phyloP scores from a whole-genome alignment of 495 filamentous ascomycete species.

The Wilcoxina mikolae region DNA sequence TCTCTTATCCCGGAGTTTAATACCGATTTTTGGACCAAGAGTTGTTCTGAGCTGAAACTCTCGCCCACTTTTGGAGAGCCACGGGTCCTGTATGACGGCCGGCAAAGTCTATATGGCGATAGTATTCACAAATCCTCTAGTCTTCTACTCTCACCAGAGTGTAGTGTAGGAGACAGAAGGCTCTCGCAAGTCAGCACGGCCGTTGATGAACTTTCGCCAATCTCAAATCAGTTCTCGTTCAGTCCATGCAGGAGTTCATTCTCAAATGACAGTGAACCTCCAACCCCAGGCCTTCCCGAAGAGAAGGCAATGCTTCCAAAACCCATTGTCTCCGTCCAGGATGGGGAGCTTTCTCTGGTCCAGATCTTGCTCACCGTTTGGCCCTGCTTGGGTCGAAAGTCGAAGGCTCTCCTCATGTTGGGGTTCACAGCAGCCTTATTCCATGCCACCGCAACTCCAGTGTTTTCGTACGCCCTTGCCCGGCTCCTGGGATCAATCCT shows the following conservation, averaged over 20 bases:
- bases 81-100: too few relatives aligned
- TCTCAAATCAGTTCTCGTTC: too few relatives aligned
- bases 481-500: constrained; percentile 59
- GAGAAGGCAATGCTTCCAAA: not conserved
- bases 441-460: constrained; percentile 55
- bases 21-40: not conserved
- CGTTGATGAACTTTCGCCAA: too few relatives aligned
- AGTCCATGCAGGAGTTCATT: too few relatives aligned
- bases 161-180: not conserved
- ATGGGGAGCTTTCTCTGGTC: constrained; percentile 32
- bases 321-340: not conserved
- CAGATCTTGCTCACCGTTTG: constrained; percentile 60
- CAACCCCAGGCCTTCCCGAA: not conserved
- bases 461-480: constrained; percentile 66
- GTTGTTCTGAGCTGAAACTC: not conserved
- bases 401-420: constrained; percentile 42
- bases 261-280: too few relatives aligned
- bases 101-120: too few relatives aligned
- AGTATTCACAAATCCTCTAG: too few relatives aligned
- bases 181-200: not conserved
- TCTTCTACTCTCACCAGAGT: not conserved
- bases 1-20: not conserved
- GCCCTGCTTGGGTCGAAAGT: constrained; percentile 42
- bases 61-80: not conserved
- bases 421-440: constrained; percentile 48